Evolutionary conservation across 768 basidiomycete species (phyloP).

Genomic region (Serpula lacrymans): DNA sequence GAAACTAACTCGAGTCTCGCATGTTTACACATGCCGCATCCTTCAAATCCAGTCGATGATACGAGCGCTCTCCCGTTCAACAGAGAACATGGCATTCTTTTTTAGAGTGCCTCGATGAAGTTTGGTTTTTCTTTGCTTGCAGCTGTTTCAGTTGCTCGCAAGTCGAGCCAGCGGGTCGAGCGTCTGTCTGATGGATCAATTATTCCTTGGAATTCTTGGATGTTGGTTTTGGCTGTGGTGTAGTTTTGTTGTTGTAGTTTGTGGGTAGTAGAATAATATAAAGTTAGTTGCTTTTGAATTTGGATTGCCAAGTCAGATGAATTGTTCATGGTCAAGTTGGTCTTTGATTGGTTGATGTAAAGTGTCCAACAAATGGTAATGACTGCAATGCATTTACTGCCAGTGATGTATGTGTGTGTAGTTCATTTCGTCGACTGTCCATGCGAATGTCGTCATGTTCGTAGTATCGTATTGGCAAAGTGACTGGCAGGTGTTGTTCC

Average conservation of each 20-base stretch:
- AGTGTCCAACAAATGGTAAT: no score
- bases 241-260: not conserved
- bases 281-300: no score
- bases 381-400: no score
- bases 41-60: slow-evolving; percentile 74
- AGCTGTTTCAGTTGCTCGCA: slow-evolving; percentile 29
- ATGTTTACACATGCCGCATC: slow-evolving; percentile 74
- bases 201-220: slow-evolving; percentile 10
- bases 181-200: slow-evolving; percentile 62
- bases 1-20: slow-evolving; percentile 78
- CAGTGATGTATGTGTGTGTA: no score
- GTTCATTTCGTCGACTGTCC: no score
- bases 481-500: no score
- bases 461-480: no score
- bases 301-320: no score
- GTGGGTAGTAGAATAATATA: not conserved
- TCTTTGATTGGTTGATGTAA: no score
- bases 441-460: no score
- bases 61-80: slow-evolving; percentile 59
- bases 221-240: not conserved
- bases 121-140: slow-evolving; percentile 40
- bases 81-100: slow-evolving; percentile 56
- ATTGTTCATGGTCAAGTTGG: no score
- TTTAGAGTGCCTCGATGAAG: slow-evolving; percentile 54
- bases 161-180: slow-evolving; percentile 49